Conservation (phyloP, 176 grass and related monocot genomes). For the Hyparrhenia diplandra region DNA sequence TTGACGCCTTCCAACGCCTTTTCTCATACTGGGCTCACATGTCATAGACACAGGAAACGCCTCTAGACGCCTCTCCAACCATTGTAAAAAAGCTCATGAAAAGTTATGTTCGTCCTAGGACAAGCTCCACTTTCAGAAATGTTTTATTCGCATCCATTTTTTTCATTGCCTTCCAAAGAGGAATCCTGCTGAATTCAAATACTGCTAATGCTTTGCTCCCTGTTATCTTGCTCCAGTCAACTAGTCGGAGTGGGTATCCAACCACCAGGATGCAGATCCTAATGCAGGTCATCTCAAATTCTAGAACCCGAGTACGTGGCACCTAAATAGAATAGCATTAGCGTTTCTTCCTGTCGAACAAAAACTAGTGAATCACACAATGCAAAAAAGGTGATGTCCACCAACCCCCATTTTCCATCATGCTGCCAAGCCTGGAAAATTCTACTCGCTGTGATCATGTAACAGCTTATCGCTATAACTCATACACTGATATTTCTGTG, state of each 20-base stretch:
- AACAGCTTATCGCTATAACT: not conserved
- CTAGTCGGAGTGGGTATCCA: not conserved
- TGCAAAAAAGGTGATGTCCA: slow-evolving; percentile 26
- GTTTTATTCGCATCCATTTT: too few species aligned
- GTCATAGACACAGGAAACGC: too few species aligned
- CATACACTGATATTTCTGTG: slow-evolving; percentile 5
- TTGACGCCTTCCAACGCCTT: too few species aligned
- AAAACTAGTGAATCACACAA: slow-evolving; percentile 10
- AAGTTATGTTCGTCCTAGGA: not conserved
- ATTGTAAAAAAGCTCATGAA: too few species aligned
- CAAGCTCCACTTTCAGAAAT: not conserved
- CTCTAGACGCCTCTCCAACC: too few species aligned
- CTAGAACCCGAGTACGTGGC: not conserved
- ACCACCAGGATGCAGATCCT: not conserved
- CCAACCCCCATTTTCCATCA: not conserved
- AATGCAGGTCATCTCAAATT: slow-evolving; percentile 1
- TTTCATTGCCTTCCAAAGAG: not conserved
- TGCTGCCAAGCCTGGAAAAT: slow-evolving; percentile 10
- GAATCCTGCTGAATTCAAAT: not conserved
- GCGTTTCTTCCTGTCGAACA: not conserved
- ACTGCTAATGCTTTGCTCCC: not conserved
- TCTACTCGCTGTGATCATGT: not conserved
- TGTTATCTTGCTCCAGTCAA: not conserved
- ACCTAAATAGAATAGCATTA: not conserved
- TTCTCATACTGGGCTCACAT: too few species aligned